Percentiles rank a stretch among this genome's conserved stretches.
Evolutionary conservation across 176 grass and related monocot species (phyloP).

Genomic region (Tillandsia leiboldiana): DNA sequence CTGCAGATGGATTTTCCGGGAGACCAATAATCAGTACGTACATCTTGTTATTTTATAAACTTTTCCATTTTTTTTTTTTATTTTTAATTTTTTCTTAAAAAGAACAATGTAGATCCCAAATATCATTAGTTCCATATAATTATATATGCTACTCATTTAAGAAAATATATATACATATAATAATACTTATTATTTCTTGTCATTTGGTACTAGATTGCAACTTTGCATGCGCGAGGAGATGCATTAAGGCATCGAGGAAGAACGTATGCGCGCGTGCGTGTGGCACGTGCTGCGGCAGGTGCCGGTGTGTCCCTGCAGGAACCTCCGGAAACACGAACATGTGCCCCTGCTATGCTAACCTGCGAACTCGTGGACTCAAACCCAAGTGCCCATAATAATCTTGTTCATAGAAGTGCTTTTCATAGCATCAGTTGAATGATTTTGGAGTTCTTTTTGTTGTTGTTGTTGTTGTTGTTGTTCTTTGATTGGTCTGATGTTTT

Average conservation of each 20-base stretch:
- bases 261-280: conserved; percentile 19
- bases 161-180: no score
- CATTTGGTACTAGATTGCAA: conserved; percentile 17
- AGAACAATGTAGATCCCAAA: no score
- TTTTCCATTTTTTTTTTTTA: no score
- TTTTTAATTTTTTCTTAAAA: no score
- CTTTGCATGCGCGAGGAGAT: conserved; percentile 27
- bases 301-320: conserved; percentile 13
- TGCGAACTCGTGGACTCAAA: conserved; percentile 16
- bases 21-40: no score
- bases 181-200: neutral
- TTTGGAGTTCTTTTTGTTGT: no score
- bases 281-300: conserved; percentile 17
- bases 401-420: neutral
- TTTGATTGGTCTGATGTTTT: no score
- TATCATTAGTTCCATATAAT: no score
- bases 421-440: neutral
- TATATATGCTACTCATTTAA: no score
- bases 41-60: no score
- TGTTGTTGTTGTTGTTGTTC: no score
- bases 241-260: conserved; percentile 11
- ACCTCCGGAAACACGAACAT: conserved; percentile 18
- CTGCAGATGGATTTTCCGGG: no score
- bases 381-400: conserved; percentile 17
- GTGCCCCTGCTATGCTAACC: conserved; percentile 22